phyloP scores from a whole-genome alignment of 1,284 basidiomycete genomes.

The Dichomitus squalens region DNA sequence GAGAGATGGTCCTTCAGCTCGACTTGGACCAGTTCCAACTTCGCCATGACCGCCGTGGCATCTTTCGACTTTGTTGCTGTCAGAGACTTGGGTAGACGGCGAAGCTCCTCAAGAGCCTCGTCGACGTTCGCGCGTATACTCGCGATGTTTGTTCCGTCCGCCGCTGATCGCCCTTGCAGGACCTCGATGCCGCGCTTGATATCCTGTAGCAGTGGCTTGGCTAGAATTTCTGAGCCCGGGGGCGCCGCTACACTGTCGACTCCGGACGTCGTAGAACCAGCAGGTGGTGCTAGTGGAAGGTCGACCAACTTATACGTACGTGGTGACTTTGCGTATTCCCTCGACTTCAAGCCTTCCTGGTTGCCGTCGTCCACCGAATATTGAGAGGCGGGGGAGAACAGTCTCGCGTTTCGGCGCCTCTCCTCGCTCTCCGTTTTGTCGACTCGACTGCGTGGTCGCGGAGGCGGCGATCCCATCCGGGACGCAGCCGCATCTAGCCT shows the following conservation, averaged over 20 bases:
- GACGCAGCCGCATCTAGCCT: constrained; percentile 24
- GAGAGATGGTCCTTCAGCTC: constrained; percentile 26
- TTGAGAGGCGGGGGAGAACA: constrained; percentile 27
- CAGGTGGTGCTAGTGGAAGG: background rate
- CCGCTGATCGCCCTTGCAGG: constrained; percentile 21
- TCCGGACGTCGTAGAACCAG: background rate
- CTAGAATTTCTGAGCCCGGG: background rate
- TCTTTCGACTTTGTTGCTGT: background rate
- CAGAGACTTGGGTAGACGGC: constrained; percentile 1
- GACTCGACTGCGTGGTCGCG: background rate
- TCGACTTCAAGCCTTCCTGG: background rate
- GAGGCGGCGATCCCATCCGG: constrained; percentile 14
- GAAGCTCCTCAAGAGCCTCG: constrained; percentile 27
- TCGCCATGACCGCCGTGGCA: constrained; percentile 14
- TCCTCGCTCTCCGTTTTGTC: background rate
- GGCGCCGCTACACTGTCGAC: background rate
- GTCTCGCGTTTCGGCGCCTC: background rate
- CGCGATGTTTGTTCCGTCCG: constrained; percentile 21
- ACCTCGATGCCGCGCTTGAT: constrained; percentile 24
- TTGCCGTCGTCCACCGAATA: constrained; percentile 26
- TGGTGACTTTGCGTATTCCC: background rate
- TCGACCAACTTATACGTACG: background rate
- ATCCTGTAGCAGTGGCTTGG: constrained; percentile 4
- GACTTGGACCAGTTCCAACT: constrained; percentile 26
- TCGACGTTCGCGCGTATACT: constrained; percentile 29